Percentiles rank a stretch among this genome's conserved stretches.
Evolutionary conservation across 2,329 filamentous ascomycete species (phyloP).

Genomic region (Diaporthe velutina): DNA sequence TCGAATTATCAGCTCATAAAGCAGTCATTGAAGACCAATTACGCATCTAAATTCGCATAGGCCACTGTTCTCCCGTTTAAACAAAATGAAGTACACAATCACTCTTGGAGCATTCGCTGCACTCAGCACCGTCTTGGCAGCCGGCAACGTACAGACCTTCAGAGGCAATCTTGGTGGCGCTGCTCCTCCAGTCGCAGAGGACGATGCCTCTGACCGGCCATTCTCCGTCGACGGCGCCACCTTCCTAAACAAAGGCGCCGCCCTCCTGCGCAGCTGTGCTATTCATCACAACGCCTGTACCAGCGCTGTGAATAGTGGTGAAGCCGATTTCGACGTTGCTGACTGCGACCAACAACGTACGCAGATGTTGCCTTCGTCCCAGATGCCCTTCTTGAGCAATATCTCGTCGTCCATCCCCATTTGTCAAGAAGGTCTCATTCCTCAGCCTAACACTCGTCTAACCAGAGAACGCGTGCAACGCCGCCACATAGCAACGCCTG

Average conservation of each 20-base stretch:
- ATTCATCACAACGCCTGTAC: conserved; percentile 64
- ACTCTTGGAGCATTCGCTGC: neutral
- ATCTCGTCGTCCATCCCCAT: neutral
- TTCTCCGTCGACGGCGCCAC: conserved; percentile 68
- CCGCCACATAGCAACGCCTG: conserved; percentile 36
- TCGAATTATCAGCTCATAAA: neutral
- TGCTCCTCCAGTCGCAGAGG: conserved; percentile 54
- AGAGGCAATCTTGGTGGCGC: conserved; percentile 57
- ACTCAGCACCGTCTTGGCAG: neutral
- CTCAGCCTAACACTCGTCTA: neutral
- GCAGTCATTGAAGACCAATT: neutral
- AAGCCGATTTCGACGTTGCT: conserved; percentile 49
- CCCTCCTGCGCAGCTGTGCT: conserved; percentile 61
- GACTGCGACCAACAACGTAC: conserved; percentile 57
- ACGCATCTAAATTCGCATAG: neutral
- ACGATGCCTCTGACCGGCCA: conserved; percentile 52
- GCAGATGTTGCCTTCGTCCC: neutral
- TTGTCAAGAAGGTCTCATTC: too few relatives aligned
- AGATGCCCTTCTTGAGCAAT: neutral
- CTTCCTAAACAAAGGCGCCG: conserved; percentile 62
- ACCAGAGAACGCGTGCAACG: conserved; percentile 51
- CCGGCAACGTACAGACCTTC: conserved; percentile 59
- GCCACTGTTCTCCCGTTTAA: neutral
- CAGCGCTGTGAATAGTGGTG: conserved; percentile 60
- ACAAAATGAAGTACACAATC: neutral